Evolutionary conservation across 2,329 filamentous ascomycete species (phyloP), one percentile per base, ranked within the genome.

Genomic region (Cordyceps fumosorosea): DNA sequence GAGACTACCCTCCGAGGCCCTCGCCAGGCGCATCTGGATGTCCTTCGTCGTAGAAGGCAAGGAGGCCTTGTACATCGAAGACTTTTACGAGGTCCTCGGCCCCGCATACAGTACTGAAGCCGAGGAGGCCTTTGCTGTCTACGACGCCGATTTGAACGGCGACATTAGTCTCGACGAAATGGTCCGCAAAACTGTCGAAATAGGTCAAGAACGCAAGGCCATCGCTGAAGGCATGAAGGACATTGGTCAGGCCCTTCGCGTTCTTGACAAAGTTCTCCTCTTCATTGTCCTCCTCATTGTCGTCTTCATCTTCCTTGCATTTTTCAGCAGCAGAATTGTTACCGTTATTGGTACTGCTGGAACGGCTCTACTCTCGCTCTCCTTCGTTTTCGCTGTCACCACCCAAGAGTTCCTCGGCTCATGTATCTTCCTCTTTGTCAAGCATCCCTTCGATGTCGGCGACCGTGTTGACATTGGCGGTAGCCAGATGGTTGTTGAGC

Each of bases 401-500:
- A 88, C 89, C 3, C 93, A 97, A 75, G 95, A 99, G 75, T 89
- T 99, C 66, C 84, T 99, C n/a, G 93, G 93, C 70, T 97, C 93
- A 44, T 98, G 93, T 79, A 96, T 99, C 70, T 99, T 99, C 80
- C 80, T 99, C 1, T 99, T 99, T 70, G 91, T 98, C 79, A 99
- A 99, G 80, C 95, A 99, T 73, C 93, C 95, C 0, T 98, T 90
- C 73, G 95, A 99, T 72, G 92, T 98, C 24, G 93, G 93, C 64
- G 95, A 99, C 73, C 88, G 95, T 29, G 90, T 98, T 50, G 92
- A 97, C 69, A 89, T 98, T 66, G 78, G 73, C 58, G 81, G 80
- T 18, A 82, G 88, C 66, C 82, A 86, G 68, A 86, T 96, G 67
- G 81, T 91, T 5, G 95, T 99, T 12, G 92, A 98, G 75, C 90